Percentiles rank a stretch among this genome's conserved stretches.
phyloP scores from a whole-genome alignment of 768 basidiomycete species.

The Mycena sanguinolenta region DNA sequence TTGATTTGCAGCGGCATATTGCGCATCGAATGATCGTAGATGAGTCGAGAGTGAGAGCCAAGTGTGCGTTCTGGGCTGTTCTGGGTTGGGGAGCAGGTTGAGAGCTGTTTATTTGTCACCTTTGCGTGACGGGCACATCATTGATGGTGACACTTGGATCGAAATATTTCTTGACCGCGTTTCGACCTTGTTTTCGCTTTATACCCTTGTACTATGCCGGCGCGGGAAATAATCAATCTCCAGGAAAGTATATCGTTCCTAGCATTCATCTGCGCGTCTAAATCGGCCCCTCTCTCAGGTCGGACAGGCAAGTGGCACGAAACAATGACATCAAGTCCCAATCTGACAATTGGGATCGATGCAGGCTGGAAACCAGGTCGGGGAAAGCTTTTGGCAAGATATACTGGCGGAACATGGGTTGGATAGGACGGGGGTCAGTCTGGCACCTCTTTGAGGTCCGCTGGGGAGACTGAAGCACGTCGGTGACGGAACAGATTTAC shows the following conservation, averaged over 20 bases:
- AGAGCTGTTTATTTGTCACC: neutral
- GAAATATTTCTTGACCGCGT: constrained; percentile 23
- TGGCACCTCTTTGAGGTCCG: constrained; percentile 22
- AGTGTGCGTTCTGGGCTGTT: no score
- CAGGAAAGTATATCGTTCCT: constrained; percentile 61
- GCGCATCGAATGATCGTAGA: no score
- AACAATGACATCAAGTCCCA: constrained; percentile 56
- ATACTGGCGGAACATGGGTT: constrained; percentile 90
- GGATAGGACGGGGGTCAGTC: constrained; percentile 74
- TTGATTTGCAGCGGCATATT: no score
- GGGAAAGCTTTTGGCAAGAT: constrained; percentile 91
- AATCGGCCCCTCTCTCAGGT: constrained; percentile 23
- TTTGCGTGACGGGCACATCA: neutral
- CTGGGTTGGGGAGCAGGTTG: no score
- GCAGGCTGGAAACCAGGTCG: constrained; percentile 83
- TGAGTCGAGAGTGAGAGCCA: no score
- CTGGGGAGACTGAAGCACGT: constrained; percentile 33
- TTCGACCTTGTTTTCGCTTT: constrained; percentile 7
- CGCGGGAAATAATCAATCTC: constrained; percentile 86
- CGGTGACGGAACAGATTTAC: constrained; percentile 64
- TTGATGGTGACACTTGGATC: neutral
- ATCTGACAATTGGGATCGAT: constrained; percentile 25
- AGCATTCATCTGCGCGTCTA: neutral
- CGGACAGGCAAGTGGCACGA: constrained; percentile 72
- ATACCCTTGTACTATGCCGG: constrained; percentile 55